A percentile compares a stretch with the other conserved stretches of the same genome.
Conservation (phyloP, 164 flowering plant genomes). For the Berberis thunbergii region DNA sequence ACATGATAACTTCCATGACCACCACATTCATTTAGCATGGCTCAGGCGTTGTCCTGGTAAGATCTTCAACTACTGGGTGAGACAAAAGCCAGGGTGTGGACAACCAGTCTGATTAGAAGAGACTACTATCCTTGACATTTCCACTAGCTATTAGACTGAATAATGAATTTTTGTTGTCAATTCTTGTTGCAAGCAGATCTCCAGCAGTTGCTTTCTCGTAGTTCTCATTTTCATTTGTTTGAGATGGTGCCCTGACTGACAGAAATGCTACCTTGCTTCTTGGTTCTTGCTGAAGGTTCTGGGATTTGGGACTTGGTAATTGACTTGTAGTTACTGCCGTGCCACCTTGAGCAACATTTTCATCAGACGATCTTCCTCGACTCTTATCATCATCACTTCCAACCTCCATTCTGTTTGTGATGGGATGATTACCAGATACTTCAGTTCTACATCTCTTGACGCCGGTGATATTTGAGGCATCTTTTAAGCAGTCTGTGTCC, state of each 20-base stretch:
- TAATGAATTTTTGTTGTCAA: slow-evolving; percentile 30
- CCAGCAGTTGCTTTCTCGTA: background rate
- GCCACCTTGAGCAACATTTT: background rate
- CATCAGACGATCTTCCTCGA: background rate
- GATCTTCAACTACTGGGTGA: too few relatives aligned
- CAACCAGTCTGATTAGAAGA: slow-evolving; percentile 19
- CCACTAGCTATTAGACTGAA: slow-evolving; percentile 44
- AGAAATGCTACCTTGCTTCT: slow-evolving; percentile 1
- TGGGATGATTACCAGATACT: slow-evolving; percentile 3
- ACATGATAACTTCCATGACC: too few relatives aligned
- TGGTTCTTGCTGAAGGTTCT: slow-evolving; percentile 6
- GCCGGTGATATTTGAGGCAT: background rate
- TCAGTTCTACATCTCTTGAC: slow-evolving; percentile 5
- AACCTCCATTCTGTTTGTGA: background rate
- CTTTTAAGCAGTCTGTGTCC: slow-evolving; percentile 4
- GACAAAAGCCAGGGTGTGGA: background rate
- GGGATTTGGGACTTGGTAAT: slow-evolving; percentile 11
- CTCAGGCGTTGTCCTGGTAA: too few relatives aligned
- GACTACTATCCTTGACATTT: slow-evolving; percentile 23
- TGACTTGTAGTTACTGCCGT: background rate
- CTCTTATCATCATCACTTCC: background rate
- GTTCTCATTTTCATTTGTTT: slow-evolving; percentile 1
- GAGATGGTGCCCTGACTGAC: slow-evolving; percentile 9
- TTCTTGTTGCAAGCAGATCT: background rate
- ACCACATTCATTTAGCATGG: too few relatives aligned